Base-by-base conservation (phyloP, 2,329 filamentous ascomycete genomes). In the Lithohypha guttulata region DNA sequence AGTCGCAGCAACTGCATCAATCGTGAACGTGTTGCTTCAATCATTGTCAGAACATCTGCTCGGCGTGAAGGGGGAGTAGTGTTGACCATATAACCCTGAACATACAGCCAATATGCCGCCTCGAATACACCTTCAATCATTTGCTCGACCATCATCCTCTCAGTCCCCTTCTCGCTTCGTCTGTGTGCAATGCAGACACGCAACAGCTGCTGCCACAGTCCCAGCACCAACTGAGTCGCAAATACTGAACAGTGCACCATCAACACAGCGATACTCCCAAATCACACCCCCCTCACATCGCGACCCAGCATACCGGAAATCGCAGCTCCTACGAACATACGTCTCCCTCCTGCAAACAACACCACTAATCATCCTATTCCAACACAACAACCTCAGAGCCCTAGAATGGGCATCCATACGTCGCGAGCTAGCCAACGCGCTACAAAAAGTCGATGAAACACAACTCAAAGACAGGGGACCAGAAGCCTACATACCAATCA, bases 251-350 rank as follows among this genome's bases (percentile, higher is more conserved):
- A 62, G 65, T 1, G 51, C 56, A 39, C 55, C 63, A 5, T 62
- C 68, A 21, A 63, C 75, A 15, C 55, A 65, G 21, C 64, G 65
- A 53, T 71, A 68, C 50, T 70, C 73, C 37, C 57, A 77, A 0
- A 81, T 77, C 1, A 86, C 95, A 61, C 89, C 87, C 2, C 85
- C 84, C 3, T 93, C 84, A 39, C 81, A 93, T 58, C 84, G 89
- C 57, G 81, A 79, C 14, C 75, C 87, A 32, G 82, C 93, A 57
- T 81, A 81, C 54, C 81, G 89, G 59, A 94, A 96, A 65, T 81
- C 86, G 11, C 91, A 98, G 63, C 71, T 96, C 14, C 75, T 81
- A 50, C 78, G 87, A 42, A 77, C 82, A 53, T 95, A 95, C 64
- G 84, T 87, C 36, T 91, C 87, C 32, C 69, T 94, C 45, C 75